These are phyloP conservation scores for Colletotrichum paranaense DNA, from an alignment of 2,329 filamentous ascomycete genomes.

Conservation along the genomic window DNA sequence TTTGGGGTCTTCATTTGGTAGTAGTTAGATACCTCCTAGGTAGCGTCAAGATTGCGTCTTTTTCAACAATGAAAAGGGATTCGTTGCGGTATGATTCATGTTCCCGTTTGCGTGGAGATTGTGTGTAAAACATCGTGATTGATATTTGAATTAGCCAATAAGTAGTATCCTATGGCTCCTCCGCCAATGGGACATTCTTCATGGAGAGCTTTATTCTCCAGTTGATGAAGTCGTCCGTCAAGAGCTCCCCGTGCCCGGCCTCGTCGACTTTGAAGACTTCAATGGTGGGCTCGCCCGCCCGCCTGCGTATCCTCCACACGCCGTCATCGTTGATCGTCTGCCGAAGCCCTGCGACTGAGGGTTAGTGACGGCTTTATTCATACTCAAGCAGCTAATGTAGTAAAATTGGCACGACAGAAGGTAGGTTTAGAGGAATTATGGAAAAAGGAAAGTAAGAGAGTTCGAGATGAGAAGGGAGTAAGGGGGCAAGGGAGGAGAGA, in stretches of 20 bases:
- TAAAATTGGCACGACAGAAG: background rate
- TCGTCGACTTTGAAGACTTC: constrained; percentile 81
- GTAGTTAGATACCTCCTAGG: constrained; percentile 34
- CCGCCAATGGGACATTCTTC: constrained; percentile 39
- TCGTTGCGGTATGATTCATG: background rate
- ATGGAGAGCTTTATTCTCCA: constrained; percentile 73
- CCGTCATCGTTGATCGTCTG: constrained; percentile 75
- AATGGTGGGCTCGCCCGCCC: constrained; percentile 71
- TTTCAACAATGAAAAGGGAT: constrained; percentile 10
- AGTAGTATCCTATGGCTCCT: background rate
- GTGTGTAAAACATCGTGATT: no score
- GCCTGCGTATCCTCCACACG: constrained; percentile 83
- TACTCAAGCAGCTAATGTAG: background rate
- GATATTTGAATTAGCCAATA: background rate
- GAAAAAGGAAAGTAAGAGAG: background rate
- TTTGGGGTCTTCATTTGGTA: background rate
- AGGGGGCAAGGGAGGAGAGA: no score
- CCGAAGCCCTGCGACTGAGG: constrained; percentile 65
- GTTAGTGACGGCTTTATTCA: background rate
- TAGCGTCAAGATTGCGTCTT: constrained; percentile 19
- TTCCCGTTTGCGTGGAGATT: background rate
- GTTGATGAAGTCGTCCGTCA: constrained; percentile 81
- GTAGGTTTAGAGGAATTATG: background rate
- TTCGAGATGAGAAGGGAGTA: no score
- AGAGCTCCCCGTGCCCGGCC: constrained; percentile 78